Evolutionary conservation across 352 stramenopile species (phyloP).

Genomic region (Phytophthora ohioensis): DNA sequence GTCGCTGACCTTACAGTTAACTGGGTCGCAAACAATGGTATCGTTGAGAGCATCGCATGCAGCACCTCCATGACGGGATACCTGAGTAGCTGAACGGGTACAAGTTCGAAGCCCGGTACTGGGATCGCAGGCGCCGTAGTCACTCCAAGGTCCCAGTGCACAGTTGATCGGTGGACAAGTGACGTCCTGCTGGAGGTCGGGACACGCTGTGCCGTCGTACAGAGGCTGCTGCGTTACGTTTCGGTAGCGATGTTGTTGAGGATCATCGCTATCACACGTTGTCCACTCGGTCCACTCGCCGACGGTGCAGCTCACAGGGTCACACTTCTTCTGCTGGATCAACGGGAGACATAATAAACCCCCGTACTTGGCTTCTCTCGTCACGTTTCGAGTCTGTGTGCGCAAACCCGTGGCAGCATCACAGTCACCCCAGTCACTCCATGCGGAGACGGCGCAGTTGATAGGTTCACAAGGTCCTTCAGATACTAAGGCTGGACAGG

Average conservation of each 20-base stretch:
- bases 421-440: constrained; percentile 55
- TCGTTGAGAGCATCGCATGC: constrained; percentile 45
- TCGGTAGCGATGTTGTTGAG: constrained; percentile 46
- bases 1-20: constrained; percentile 51
- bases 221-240: constrained; percentile 43
- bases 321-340: constrained; percentile 53
- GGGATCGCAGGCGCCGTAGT: constrained; percentile 56
- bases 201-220: constrained; percentile 45
- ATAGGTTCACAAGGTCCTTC: constrained; percentile 58
- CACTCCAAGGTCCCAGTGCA: constrained; percentile 44
- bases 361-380: constrained; percentile 45
- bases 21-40: constrained; percentile 51
- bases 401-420: constrained; percentile 49
- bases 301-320: constrained; percentile 53
- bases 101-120: constrained; percentile 50
- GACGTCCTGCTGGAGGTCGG: constrained; percentile 43
- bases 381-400: constrained; percentile 46
- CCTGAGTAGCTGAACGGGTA: constrained; percentile 35
- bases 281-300: constrained; percentile 59
- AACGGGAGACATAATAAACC: constrained; percentile 46
- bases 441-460: constrained; percentile 50
- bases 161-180: constrained; percentile 60
- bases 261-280: constrained; percentile 61
- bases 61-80: constrained; percentile 39
- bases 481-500: constrained; percentile 38